These are phyloP conservation scores for Coemansia sp. DNA, from an alignment of 192 early-diverging fungal species.

Conservation along the genomic window DNA sequence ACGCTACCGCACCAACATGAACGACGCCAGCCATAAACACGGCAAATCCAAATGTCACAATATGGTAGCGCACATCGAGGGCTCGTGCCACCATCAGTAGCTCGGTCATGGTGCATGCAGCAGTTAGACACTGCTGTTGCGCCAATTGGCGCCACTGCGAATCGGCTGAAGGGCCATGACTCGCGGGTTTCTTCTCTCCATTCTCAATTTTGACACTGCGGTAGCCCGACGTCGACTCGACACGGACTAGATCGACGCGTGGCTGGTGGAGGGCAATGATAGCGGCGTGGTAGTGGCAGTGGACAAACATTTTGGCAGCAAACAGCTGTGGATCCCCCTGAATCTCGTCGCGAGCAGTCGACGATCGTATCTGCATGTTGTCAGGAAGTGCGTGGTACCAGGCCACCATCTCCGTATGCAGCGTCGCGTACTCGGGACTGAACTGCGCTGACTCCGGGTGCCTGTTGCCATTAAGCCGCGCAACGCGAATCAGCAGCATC, in stretches of 20 bases:
- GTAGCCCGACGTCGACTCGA: constrained; percentile 15
- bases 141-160: constrained; percentile 48
- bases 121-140: constrained; percentile 51
- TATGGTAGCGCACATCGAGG: constrained; percentile 50
- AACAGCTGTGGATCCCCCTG: constrained; percentile 28
- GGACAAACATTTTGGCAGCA: constrained; percentile 52
- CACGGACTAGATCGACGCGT: constrained; percentile 48
- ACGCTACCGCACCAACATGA: constrained; percentile 46
- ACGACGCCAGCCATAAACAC: constrained; percentile 55
- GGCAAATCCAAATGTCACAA: constrained; percentile 50
- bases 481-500: constrained; percentile 46
- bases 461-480: constrained; percentile 50
- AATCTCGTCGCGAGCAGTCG: constrained; percentile 29
- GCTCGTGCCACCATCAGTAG: constrained; percentile 25
- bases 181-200: neutral
- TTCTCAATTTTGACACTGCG: neutral
- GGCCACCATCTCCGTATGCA: constrained; percentile 50
- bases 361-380: constrained; percentile 34
- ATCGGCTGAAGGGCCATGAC: neutral
- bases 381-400: constrained; percentile 50
- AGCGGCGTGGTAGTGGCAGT: constrained; percentile 52
- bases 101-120: constrained; percentile 53
- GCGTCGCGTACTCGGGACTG: constrained; percentile 42
- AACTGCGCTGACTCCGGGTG: constrained; percentile 54
- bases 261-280: constrained; percentile 54